Evolutionary conservation across 352 stramenopile species (phyloP).

Genomic region (Lagenidium giganteum): DNA sequence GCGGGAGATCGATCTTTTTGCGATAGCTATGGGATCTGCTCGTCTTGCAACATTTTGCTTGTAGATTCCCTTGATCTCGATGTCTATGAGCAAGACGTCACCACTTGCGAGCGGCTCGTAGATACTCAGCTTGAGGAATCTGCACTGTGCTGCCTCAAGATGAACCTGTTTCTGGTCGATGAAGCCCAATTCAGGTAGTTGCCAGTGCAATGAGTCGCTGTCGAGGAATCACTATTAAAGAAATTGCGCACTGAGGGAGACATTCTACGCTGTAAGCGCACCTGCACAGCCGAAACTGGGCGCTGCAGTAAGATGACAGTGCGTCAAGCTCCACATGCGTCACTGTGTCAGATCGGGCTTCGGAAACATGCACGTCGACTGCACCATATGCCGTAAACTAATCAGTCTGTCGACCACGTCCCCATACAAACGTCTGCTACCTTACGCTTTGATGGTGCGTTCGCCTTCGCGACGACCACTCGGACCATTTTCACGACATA

Average conservation of each 20-base stretch:
- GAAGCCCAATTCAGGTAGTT: slow-evolving; percentile 1
- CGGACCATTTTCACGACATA: slow-evolving; percentile 3
- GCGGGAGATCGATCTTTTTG: no score
- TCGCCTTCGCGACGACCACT: slow-evolving; percentile 5
- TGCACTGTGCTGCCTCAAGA: neutral
- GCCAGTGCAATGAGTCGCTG: neutral
- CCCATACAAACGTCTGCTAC: no score
- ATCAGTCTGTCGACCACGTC: no score
- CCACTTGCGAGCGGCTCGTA: no score
- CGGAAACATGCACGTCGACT: neutral
- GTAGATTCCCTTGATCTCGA: no score
- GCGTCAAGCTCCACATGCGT: slow-evolving; percentile 1
- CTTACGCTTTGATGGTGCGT: slow-evolving; percentile 11
- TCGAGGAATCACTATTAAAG: slow-evolving; percentile 2
- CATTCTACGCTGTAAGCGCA: neutral
- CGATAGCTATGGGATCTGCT: no score
- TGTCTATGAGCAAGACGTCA: no score
- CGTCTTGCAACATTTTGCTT: no score
- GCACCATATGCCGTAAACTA: no score
- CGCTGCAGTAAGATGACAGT: slow-evolving; percentile 12
- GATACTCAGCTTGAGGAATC: slow-evolving; percentile 13
- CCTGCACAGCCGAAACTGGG: slow-evolving; percentile 5
- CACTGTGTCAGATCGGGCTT: neutral
- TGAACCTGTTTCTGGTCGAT: neutral
- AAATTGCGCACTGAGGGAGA: no score